phyloP scores from a whole-genome alignment of 2,329 filamentous ascomycete species.

The Pezicula rhizophila region DNA sequence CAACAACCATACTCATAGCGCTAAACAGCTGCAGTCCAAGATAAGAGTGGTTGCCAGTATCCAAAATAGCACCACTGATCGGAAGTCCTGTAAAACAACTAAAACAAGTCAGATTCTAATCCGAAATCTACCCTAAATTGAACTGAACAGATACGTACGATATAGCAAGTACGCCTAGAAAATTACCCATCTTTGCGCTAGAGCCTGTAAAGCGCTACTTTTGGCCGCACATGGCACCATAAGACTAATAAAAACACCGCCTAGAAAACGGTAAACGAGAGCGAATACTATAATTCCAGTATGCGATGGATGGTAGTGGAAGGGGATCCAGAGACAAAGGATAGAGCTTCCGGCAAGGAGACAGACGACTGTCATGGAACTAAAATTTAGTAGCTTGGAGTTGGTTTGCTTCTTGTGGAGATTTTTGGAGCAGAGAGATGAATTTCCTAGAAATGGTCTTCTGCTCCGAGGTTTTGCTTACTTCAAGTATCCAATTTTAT shows the following conservation, averaged over 20 bases:
- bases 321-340: constrained; percentile 45
- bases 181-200: constrained; percentile 29
- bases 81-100: constrained; percentile 57
- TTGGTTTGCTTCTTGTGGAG: no score
- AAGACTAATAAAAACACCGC: constrained; percentile 58
- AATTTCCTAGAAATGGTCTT: no score
- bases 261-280: constrained; percentile 62
- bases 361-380: constrained; percentile 11
- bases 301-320: constrained; percentile 39
- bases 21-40: constrained; percentile 52
- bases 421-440: no score
- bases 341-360: constrained; percentile 29
- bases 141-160: constrained; percentile 60
- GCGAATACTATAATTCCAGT: constrained; percentile 56
- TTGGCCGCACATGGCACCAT: constrained; percentile 59
- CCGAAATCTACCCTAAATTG: constrained; percentile 55
- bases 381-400: no score
- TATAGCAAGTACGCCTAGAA: constrained; percentile 33
- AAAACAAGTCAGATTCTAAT: constrained; percentile 52
- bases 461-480: no score
- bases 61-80: constrained; percentile 57
- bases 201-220: constrained; percentile 24
- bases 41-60: constrained; percentile 36
- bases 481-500: constrained; percentile 25
- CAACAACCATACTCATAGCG: constrained; percentile 43